These are phyloP conservation scores for Cryphonectria radicalis DNA, from an alignment of 2,329 filamentous ascomycete species.

Conservation along the genomic window DNA sequence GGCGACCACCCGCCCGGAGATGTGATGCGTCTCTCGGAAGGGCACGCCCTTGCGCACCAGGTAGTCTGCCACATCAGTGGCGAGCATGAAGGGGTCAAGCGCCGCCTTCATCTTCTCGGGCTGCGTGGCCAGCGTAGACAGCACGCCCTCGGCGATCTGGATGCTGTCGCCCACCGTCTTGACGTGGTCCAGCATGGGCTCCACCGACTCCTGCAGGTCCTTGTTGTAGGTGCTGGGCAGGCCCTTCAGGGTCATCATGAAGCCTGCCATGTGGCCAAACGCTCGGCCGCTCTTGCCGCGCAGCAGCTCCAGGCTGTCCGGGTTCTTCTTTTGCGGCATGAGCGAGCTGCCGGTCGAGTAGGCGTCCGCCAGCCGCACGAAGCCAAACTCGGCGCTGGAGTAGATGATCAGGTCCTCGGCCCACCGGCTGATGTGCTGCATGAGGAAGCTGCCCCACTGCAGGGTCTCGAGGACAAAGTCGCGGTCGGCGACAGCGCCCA, in stretches of 20 bases:
- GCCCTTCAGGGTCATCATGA: constrained; percentile 76
- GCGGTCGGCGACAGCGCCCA: constrained; percentile 75
- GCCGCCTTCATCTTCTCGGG: constrained; percentile 70
- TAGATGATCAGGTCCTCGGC: constrained; percentile 88
- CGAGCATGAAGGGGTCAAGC: constrained; percentile 67
- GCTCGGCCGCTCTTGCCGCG: constrained; percentile 54
- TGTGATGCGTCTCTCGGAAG: constrained; percentile 81
- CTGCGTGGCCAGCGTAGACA: constrained; percentile 71
- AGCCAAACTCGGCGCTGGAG: constrained; percentile 74
- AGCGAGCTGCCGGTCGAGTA: constrained; percentile 77
- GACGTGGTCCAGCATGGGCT: constrained; percentile 76
- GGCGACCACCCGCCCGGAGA: constrained; percentile 72
- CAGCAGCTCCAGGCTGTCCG: constrained; percentile 74
- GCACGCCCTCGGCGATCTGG: constrained; percentile 77
- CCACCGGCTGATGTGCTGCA: constrained; percentile 80
- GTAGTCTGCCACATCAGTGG: constrained; percentile 69
- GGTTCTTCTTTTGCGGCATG: constrained; percentile 87
- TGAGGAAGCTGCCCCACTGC: constrained; percentile 78
- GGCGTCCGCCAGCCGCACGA: constrained; percentile 75
- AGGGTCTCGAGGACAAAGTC: constrained; percentile 84
- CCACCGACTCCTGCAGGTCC: constrained; percentile 72
- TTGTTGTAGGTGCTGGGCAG: constrained; percentile 75
- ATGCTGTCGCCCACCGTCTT: constrained; percentile 75
- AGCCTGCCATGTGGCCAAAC: constrained; percentile 54
- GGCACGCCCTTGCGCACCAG: constrained; percentile 70